Conservation (phyloP, 805 yeast species). For the Metahyphopichia silvanorum region DNA sequence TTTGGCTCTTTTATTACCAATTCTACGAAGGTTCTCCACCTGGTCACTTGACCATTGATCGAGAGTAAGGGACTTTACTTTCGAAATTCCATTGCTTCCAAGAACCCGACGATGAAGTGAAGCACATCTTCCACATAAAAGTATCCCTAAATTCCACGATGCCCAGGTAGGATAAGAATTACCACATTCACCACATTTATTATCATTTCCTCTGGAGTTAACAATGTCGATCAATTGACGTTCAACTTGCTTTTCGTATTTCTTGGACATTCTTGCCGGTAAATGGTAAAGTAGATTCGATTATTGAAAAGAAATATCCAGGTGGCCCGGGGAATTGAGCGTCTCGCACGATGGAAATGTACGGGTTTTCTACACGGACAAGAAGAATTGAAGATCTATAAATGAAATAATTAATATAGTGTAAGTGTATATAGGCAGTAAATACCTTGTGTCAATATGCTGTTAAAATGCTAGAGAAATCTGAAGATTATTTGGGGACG, state of each 20-base stretch:
- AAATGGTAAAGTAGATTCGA: too few relatives aligned
- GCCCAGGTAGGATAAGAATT: conserved; percentile 63
- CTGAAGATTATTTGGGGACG: too few relatives aligned
- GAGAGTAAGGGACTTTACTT: conserved; percentile 68
- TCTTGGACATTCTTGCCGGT: conserved; percentile 22
- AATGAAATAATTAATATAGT: too few relatives aligned
- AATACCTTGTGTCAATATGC: too few relatives aligned
- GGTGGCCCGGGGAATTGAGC: too few relatives aligned
- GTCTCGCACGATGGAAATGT: too few relatives aligned
- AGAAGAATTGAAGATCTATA: too few relatives aligned
- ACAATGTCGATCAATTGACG: conserved; percentile 56
- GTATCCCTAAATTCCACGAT: conserved; percentile 54
- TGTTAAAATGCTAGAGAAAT: too few relatives aligned
- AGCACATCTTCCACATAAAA: conserved; percentile 84
- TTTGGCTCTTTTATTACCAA: conserved; percentile 64
- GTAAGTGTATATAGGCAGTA: too few relatives aligned
- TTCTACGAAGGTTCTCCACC: conserved; percentile 38
- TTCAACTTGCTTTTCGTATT: conserved; percentile 43
- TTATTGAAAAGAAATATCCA: too few relatives aligned
- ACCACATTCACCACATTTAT: conserved; percentile 79
- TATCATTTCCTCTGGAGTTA: conserved; percentile 55
- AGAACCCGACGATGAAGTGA: conserved; percentile 64
- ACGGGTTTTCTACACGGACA: too few relatives aligned
- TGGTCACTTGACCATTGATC: conserved; percentile 67
- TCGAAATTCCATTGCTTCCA: conserved; percentile 42